A percentile compares a stretch with the other conserved stretches of the same genome.
Conservation (phyloP, 148 eudicot genomes). For the Drosera capensis region DNA sequence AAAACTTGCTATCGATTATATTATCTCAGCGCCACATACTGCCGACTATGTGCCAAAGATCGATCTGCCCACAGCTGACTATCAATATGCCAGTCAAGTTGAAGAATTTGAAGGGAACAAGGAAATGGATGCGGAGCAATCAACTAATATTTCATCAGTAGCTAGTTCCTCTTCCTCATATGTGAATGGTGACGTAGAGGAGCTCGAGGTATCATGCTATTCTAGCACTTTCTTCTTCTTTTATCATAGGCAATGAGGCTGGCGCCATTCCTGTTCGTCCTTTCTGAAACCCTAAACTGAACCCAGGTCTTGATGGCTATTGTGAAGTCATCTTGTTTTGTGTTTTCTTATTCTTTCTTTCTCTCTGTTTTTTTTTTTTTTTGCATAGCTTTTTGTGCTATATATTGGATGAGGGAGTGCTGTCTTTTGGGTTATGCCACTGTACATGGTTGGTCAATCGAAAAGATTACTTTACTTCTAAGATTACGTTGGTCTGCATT, state of each 20-base stretch:
- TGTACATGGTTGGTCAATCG: too few relatives aligned
- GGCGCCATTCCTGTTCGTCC: too few relatives aligned
- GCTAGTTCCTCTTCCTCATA: slow-evolving; percentile 11
- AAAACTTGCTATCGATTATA: slow-evolving; percentile 34
- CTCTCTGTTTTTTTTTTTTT: too few relatives aligned
- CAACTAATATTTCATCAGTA: slow-evolving; percentile 4
- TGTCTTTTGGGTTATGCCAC: too few relatives aligned
- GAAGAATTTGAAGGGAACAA: slow-evolving; percentile 4
- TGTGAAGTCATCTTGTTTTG: too few relatives aligned
- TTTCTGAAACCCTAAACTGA: too few relatives aligned
- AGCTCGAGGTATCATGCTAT: slow-evolving; percentile 24
- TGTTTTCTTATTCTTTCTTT: too few relatives aligned
- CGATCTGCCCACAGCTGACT: slow-evolving; percentile 17
- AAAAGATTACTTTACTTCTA: too few relatives aligned
- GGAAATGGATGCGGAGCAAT: slow-evolving; percentile 7
- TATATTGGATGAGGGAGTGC: too few relatives aligned
- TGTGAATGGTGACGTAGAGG: slow-evolving; percentile 17
- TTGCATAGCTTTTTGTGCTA: too few relatives aligned
- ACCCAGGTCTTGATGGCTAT: too few relatives aligned
- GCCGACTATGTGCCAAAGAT: slow-evolving; percentile 19
- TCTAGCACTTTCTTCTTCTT: not conserved
- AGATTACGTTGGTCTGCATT: too few relatives aligned
- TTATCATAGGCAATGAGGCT: not conserved
- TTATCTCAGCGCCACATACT: slow-evolving; percentile 36
- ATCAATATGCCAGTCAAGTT: slow-evolving; percentile 10